phyloP scores from a whole-genome alignment of 2,329 filamentous ascomycete genomes.

The Exophiala alcalophila region DNA sequence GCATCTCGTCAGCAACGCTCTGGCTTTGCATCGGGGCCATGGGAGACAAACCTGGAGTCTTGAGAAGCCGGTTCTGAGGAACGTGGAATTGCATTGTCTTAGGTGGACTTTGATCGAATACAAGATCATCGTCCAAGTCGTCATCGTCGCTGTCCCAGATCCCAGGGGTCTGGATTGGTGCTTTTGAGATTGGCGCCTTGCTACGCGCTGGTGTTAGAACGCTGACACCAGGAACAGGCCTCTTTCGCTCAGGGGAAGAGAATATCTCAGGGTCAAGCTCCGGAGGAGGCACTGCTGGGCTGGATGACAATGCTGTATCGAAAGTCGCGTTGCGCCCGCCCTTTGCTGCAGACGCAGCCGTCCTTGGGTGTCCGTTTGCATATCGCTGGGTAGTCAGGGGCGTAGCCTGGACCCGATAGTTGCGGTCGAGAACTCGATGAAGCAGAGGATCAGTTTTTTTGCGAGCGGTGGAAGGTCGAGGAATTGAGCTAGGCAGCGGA shows the following conservation, averaged over 20 bases:
- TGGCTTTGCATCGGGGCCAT: no score
- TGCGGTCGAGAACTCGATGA: constrained; percentile 91
- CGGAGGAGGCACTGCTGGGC: constrained; percentile 70
- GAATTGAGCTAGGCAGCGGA: constrained; percentile 42
- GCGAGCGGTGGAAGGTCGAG: constrained; percentile 40
- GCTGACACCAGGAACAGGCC: constrained; percentile 67
- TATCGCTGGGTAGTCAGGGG: constrained; percentile 54
- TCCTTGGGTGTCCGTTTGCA: constrained; percentile 20
- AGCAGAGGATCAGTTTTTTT: constrained; percentile 67
- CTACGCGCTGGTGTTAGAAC: constrained; percentile 66
- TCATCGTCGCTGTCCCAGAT: constrained; percentile 71
- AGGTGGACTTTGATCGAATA: constrained; percentile 75
- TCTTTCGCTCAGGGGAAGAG: constrained; percentile 61
- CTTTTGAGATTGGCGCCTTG: constrained; percentile 2
- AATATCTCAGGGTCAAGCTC: constrained; percentile 84
- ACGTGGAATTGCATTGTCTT: constrained; percentile 63
- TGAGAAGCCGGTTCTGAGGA: constrained; percentile 48
- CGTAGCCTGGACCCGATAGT: constrained; percentile 88
- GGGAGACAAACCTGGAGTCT: constrained; percentile 48
- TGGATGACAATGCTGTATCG: constrained; percentile 55
- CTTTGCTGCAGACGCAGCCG: constrained; percentile 33
- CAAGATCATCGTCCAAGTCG: constrained; percentile 55
- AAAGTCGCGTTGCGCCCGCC: constrained; percentile 20
- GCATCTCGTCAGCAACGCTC: background rate
- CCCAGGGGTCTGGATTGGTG: constrained; percentile 46